Conservation (phyloP, 2,329 filamentous ascomycete genomes). For the Paecilomyces fulvus region DNA sequence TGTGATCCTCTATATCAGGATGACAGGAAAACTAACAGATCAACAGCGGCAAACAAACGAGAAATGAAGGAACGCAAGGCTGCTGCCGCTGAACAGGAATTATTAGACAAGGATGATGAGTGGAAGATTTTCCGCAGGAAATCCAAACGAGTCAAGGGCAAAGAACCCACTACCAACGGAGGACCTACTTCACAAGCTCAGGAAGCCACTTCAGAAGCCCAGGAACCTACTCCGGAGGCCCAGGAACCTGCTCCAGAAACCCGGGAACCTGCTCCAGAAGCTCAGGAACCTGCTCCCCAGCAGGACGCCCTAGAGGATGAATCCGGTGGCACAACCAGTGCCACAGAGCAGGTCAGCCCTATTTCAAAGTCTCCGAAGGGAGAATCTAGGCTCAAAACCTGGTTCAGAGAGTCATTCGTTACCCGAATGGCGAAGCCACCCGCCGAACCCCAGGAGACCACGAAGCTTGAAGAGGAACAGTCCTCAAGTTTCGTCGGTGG, state of each 20-base stretch:
- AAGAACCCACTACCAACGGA: conserved; percentile 7
- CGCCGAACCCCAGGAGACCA: conserved; percentile 7
- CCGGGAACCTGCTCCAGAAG: not conserved
- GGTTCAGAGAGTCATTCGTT: conserved; percentile 23
- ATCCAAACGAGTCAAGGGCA: conserved; percentile 13
- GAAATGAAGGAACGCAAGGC: conserved; percentile 16
- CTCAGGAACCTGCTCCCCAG: not conserved
- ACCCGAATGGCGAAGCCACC: conserved; percentile 17
- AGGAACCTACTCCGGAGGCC: too few relatives aligned
- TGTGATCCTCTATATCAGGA: not conserved
- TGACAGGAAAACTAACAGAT: conserved; percentile 2
- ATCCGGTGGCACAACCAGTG: conserved; percentile 1
- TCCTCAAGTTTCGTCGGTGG: conserved; percentile 13
- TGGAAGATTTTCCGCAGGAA: conserved; percentile 19
- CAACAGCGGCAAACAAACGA: conserved; percentile 11
- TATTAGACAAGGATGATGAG: not conserved
- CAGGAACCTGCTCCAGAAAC: not conserved
- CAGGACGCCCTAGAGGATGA: not conserved
- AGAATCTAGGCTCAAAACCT: conserved; percentile 26
- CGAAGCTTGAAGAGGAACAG: not conserved
- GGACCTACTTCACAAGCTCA: not conserved
- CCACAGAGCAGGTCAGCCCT: conserved; percentile 3
- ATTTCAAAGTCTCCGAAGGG: conserved; percentile 14
- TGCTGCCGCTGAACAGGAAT: not conserved
- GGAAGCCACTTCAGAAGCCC: not conserved